A percentile compares a stretch with the other conserved stretches of the same genome.
phyloP scores from a whole-genome alignment of 148 eudicot genomes.

The Talinum fruticosum region DNA sequence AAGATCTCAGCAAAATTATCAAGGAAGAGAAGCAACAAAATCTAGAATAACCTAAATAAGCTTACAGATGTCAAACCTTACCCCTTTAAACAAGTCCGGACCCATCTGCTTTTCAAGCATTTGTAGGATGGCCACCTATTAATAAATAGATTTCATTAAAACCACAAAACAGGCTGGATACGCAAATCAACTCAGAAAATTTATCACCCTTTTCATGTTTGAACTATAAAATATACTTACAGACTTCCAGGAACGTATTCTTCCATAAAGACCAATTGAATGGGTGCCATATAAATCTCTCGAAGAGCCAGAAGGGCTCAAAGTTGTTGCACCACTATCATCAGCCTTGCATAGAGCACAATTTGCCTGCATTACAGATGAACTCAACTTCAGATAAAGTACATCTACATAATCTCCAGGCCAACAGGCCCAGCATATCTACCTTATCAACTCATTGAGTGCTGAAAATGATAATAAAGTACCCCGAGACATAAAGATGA shows the following conservation, averaged over 20 bases:
- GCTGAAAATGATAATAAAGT: not conserved
- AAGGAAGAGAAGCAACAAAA: not conserved
- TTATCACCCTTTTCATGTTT: slow-evolving; percentile 6
- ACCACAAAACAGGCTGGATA: not conserved
- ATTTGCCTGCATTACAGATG: slow-evolving; percentile 55
- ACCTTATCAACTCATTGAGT: not conserved
- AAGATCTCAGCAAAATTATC: not conserved
- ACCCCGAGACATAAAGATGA: not conserved
- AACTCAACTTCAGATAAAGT: not conserved
- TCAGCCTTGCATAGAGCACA: slow-evolving; percentile 92
- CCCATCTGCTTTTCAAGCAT: slow-evolving; percentile 99
- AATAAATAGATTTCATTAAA: slow-evolving; percentile 17
- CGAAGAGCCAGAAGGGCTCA: slow-evolving; percentile 65
- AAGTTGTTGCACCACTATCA: slow-evolving; percentile 84
- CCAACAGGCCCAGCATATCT: not conserved
- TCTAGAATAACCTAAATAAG: not conserved
- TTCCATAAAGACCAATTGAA: slow-evolving; percentile 85
- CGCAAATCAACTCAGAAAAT: slow-evolving; percentile 11
- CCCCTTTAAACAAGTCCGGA: slow-evolving; percentile 91
- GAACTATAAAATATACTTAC: slow-evolving; percentile 44
- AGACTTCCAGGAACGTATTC: slow-evolving; percentile 94
- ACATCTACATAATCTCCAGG: not conserved
- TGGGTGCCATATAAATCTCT: slow-evolving; percentile 91
- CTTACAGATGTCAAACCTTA: slow-evolving; percentile 28
- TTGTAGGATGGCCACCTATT: slow-evolving; percentile 88